A percentile compares a stretch with the other conserved stretches of the same genome.
phyloP scores from a whole-genome alignment of 176 grass and related monocot species.

The Aechmea fasciata region DNA sequence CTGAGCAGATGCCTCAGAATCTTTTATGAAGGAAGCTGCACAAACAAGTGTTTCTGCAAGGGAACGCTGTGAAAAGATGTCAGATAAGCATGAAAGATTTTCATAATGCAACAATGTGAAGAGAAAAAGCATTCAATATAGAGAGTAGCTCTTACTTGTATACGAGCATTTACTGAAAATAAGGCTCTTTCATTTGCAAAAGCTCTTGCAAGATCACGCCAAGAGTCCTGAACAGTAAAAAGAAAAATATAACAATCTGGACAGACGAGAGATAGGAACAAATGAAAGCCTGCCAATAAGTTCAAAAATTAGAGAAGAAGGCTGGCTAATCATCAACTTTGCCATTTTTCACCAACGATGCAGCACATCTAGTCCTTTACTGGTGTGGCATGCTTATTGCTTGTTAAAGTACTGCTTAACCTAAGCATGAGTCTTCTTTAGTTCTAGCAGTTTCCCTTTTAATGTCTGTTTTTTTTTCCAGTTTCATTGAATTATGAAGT shows the following conservation, averaged over 20 bases:
- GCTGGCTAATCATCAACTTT: no score
- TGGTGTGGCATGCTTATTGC: no score
- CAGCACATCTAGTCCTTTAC: no score
- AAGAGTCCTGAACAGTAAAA: constrained; percentile 52
- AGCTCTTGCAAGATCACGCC: constrained; percentile 86
- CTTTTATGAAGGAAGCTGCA: constrained; percentile 85
- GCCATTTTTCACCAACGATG: no score
- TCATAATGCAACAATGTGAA: constrained; percentile 8
- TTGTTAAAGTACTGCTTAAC: no score
- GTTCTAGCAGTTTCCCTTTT: no score
- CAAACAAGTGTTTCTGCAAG: constrained; percentile 91
- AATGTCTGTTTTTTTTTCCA: no score
- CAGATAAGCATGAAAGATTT: constrained; percentile 25
- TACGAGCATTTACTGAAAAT: constrained; percentile 75
- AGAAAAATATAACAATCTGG: constrained; percentile 13
- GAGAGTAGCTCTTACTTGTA: constrained; percentile 48
- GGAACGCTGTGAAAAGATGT: constrained; percentile 51
- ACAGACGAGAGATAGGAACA: constrained; percentile 3
- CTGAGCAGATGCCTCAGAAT: constrained; percentile 74
- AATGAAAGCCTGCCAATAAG: no score
- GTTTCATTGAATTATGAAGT: no score
- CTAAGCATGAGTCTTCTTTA: no score
- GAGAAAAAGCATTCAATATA: constrained; percentile 17
- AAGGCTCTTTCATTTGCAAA: constrained; percentile 80
- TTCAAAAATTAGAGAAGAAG: no score